Base-by-base conservation (phyloP, 2,329 filamentous ascomycete species). In the Penicillium sp. region DNA sequence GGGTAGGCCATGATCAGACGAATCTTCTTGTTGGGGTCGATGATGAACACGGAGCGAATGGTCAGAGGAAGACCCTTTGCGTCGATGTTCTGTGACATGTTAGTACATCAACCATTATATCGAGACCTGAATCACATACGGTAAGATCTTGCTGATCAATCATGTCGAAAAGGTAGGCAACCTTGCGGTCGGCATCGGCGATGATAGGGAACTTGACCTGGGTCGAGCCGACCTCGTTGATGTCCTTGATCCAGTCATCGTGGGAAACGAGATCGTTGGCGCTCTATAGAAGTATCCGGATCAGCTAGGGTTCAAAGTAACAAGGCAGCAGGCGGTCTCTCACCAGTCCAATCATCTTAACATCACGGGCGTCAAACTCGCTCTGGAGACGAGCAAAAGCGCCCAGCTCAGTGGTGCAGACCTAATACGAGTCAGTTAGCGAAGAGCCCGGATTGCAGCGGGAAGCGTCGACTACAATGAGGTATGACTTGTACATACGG, bases 331-430 rank as follows among this genome's bases (percentile, higher is more conserved):
- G 33, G 8, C 11, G 14, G 2, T 61, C 70, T 61, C 70, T 46
- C 64, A 77, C 75, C 59, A 96, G 81, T 50, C 91, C 91, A 62
- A 96, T 92, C 74, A 95, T 82, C 83, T 95, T 92, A 65, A 92
- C 89, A 61, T 83, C 84, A 62, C 90, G 86, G 77, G 88, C 89
- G 69, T 83, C 80, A 76, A 96, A 96, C 75, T 96, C 90, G 64
- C 84, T 83, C 77, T 90, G 84, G 57, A 96, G 83, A 77, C 92
- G 93, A 65, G 91, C 88, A 67, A 96, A 95, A 58, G 90, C 91
- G 60, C 91, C 91, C 56, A 96, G 86, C 79, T 96, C 91, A 50
- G 90, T 96, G 64, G 91, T 96, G 80, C 91, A 96, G 55, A 95
- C 91, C 45, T 41, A 19, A 40, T 9, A 10, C n/a, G 18, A 4